These are phyloP conservation scores for Pulveroboletus sp. DNA, from an alignment of 768 basidiomycete genomes.

Conservation along the genomic window DNA sequence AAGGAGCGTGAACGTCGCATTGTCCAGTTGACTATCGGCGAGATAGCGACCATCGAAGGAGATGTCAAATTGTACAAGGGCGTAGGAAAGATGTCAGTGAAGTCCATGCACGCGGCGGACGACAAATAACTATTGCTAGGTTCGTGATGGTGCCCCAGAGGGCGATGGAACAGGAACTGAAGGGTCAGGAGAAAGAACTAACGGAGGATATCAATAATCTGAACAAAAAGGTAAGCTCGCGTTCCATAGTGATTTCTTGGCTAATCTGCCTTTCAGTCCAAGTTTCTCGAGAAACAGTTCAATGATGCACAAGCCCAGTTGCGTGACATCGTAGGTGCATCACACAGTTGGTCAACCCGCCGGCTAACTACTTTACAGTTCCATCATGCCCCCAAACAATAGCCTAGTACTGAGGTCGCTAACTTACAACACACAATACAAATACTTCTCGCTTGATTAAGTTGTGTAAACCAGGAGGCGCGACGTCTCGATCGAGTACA, in stretches of 20 bases:
- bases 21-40: slow-evolving; percentile 83
- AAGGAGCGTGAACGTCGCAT: slow-evolving; percentile 92
- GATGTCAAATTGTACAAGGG: slow-evolving; percentile 89
- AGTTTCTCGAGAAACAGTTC: slow-evolving; percentile 92
- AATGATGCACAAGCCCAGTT: slow-evolving; percentile 86
- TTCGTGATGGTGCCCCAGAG: slow-evolving; percentile 85
- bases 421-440: slow-evolving; percentile 8
- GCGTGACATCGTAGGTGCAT: slow-evolving; percentile 69
- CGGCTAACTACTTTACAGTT: slow-evolving; percentile 21
- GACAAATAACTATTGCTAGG: slow-evolving; percentile 43
- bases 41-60: slow-evolving; percentile 67
- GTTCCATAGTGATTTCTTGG: neutral
- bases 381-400: slow-evolving; percentile 28
- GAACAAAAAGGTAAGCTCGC: slow-evolving; percentile 73
- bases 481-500: neutral
- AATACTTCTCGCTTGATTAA: slow-evolving; percentile 1
- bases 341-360: neutral
- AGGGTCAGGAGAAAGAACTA: slow-evolving; percentile 76
- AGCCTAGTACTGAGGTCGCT: slow-evolving; percentile 18
- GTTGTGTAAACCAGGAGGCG: neutral
- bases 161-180: slow-evolving; percentile 75
- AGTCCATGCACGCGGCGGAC: neutral
- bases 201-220: slow-evolving; percentile 79
- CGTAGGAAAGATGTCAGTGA: slow-evolving; percentile 85
- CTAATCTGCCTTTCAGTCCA: slow-evolving; percentile 49